Percentiles rank a stretch among this genome's conserved stretches.
Evolutionary conservation across 768 basidiomycete genomes (phyloP).

Genomic region (Xerocomus brunneocitrinus): DNA sequence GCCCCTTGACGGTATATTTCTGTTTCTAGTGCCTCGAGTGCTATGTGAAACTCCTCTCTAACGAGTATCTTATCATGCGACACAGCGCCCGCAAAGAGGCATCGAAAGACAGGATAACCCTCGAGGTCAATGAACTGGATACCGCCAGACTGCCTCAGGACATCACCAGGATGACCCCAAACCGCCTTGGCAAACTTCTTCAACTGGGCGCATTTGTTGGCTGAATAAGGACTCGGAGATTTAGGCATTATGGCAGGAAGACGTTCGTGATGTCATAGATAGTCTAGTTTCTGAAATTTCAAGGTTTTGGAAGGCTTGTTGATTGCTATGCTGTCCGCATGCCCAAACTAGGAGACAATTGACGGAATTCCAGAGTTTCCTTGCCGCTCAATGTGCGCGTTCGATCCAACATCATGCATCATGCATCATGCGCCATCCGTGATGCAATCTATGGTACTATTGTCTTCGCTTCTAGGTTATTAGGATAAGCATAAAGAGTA

Average conservation of each 20-base stretch:
- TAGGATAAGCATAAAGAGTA: conserved; percentile 14
- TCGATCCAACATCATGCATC: too few relatives aligned
- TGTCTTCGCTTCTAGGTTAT: conserved; percentile 13
- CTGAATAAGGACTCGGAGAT: too few relatives aligned
- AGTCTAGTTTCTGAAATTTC: too few relatives aligned
- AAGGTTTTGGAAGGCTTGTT: too few relatives aligned
- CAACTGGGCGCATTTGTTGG: not conserved
- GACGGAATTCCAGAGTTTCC: too few relatives aligned
- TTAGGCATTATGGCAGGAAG: too few relatives aligned
- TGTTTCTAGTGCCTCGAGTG: not conserved
- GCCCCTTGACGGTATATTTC: not conserved
- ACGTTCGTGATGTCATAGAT: too few relatives aligned
- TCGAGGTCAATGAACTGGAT: not conserved
- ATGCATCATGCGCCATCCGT: too few relatives aligned
- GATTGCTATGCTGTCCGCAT: too few relatives aligned
- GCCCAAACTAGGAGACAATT: too few relatives aligned
- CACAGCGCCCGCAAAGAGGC: too few relatives aligned
- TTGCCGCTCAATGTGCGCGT: too few relatives aligned
- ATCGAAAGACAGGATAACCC: not conserved
- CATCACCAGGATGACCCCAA: not conserved
- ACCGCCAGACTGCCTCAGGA: not conserved
- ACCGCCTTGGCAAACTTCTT: not conserved
- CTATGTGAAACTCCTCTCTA: not conserved
- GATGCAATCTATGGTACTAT: conserved; percentile 8
- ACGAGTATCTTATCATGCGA: conserved; percentile 1